Percentiles rank a stretch among this genome's conserved stretches.
Evolutionary conservation across 768 basidiomycete genomes (phyloP).

Genomic region (Rubroboletus satanas): DNA sequence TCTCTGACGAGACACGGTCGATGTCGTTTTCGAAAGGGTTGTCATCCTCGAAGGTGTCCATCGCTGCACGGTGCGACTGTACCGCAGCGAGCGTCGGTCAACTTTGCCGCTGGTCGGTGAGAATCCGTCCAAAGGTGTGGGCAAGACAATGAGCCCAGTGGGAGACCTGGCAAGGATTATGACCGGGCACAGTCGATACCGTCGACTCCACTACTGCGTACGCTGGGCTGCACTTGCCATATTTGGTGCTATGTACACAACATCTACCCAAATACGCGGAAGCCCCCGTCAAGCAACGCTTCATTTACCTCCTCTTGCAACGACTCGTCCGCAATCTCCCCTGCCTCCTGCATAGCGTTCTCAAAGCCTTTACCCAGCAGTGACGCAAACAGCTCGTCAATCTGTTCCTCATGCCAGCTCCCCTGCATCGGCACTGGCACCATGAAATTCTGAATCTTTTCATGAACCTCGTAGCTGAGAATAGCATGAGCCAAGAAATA

Average conservation of each 20-base stretch:
- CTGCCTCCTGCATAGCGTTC: slow-evolving; percentile 25
- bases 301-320: slow-evolving; percentile 32
- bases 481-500: slow-evolving; percentile 1
- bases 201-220: slow-evolving; percentile 6
- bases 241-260: slow-evolving; percentile 22
- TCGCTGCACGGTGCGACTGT: slow-evolving; percentile 3
- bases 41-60: slow-evolving; percentile 55
- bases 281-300: slow-evolving; percentile 40
- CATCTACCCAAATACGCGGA: slow-evolving; percentile 56
- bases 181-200: neutral
- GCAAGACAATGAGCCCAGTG: neutral
- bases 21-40: slow-evolving; percentile 58
- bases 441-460: slow-evolving; percentile 97
- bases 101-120: neutral
- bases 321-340: slow-evolving; percentile 28
- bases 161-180: neutral
- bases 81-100: neutral
- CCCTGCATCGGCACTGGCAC: slow-evolving; percentile 69
- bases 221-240: slow-evolving; percentile 14
- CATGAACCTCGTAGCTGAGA: slow-evolving; percentile 86
- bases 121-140: neutral
- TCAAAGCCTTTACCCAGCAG: slow-evolving; percentile 76
- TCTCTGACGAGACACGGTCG: slow-evolving; percentile 34
- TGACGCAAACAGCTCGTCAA: slow-evolving; percentile 90
- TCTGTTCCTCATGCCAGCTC: slow-evolving; percentile 93